A percentile compares a stretch with the other conserved stretches of the same genome.
Conservation (phyloP, 441 rosid species). For the Breynia disticha region DNA sequence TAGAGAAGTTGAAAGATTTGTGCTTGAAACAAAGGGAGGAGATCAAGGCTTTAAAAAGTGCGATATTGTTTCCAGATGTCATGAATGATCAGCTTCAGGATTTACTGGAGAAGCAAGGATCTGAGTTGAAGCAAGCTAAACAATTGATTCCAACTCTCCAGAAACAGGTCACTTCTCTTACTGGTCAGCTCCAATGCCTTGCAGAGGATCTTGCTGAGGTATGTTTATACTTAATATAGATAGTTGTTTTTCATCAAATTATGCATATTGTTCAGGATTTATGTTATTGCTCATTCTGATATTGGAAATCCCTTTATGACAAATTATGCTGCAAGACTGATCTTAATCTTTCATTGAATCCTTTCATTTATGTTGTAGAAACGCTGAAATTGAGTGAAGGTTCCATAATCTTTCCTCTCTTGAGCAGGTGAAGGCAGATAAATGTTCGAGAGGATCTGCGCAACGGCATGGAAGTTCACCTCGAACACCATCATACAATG, state of each 20-base stretch:
- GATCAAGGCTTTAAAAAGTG: conserved; percentile 62
- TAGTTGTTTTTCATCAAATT: too few species aligned
- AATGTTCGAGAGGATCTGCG: too few species aligned
- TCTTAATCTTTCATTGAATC: too few species aligned
- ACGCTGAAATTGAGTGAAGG: too few species aligned
- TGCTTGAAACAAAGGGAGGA: conserved; percentile 87
- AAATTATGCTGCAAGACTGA: too few species aligned
- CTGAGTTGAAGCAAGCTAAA: conserved; percentile 76
- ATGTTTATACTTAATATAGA: too few species aligned
- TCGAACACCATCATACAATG: conserved; percentile 39
- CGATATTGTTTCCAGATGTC: conserved; percentile 64
- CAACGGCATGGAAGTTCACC: conserved; percentile 31
- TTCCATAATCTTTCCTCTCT: neutral
- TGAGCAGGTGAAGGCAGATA: too few species aligned
- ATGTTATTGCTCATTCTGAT: too few species aligned
- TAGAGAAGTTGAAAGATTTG: conserved; percentile 60
- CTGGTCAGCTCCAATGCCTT: conserved; percentile 71
- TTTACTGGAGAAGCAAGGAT: conserved; percentile 45
- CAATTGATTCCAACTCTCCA: conserved; percentile 73
- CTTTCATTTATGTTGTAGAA: too few species aligned
- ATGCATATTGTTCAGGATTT: too few species aligned
- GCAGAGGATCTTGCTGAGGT: conserved; percentile 17
- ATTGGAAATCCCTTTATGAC: too few species aligned
- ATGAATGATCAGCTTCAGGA: conserved; percentile 48
- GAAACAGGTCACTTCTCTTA: conserved; percentile 79